Percentiles rank a stretch among this genome's conserved stretches.
Evolutionary conservation across 208 protist genomes (phyloP).

Genomic region (Naegleria gruberi): DNA sequence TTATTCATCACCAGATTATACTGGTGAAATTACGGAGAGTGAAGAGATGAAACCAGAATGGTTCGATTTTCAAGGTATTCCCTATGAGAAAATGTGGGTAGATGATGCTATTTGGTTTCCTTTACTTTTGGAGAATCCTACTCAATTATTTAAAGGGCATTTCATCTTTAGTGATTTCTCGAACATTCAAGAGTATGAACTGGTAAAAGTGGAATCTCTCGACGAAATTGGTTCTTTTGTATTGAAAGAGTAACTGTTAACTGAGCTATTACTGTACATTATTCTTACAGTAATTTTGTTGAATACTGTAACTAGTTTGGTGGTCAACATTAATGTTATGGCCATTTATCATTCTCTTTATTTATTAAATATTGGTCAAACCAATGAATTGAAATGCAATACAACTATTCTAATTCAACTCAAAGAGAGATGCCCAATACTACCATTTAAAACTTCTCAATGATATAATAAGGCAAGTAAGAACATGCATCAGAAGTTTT

Average conservation of each 20-base stretch:
- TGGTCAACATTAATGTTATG: too few species aligned
- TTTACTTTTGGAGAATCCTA: neutral
- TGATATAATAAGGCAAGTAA: too few species aligned
- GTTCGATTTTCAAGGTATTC: conserved; percentile 29
- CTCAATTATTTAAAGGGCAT: neutral
- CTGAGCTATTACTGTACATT: too few species aligned
- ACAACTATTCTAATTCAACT: too few species aligned
- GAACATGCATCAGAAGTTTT: too few species aligned
- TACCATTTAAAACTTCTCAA: too few species aligned
- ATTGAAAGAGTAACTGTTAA: neutral
- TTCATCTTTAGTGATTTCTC: neutral
- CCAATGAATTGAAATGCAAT: too few species aligned
- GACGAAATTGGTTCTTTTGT: neutral
- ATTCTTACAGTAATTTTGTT: too few species aligned
- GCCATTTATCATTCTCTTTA: too few species aligned
- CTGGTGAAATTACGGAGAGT: conserved; percentile 16
- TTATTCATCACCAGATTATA: neutral
- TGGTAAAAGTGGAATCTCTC: neutral
- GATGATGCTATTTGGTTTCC: conserved; percentile 38
- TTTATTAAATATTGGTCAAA: too few species aligned
- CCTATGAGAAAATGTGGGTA: conserved; percentile 35
- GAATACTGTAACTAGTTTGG: too few species aligned
- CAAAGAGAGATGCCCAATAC: too few species aligned
- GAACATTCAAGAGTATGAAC: neutral
- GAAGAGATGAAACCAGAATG: conserved; percentile 42